Evolutionary conservation across 1,139 yeast species (phyloP).

Genomic region (Spathaspora sp.): DNA sequence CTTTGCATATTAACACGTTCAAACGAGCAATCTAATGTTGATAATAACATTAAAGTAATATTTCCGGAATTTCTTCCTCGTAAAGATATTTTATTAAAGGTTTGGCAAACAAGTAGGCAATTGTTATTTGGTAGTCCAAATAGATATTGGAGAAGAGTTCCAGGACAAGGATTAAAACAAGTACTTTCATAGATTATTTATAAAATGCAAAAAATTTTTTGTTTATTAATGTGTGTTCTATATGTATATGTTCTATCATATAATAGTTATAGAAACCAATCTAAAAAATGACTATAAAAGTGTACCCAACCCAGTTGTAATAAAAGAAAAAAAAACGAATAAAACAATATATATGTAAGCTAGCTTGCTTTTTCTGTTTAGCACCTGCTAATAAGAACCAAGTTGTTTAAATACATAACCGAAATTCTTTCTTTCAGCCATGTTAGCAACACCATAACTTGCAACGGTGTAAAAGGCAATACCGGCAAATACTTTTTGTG

Average conservation of each 20-base stretch:
- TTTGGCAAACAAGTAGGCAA: slow-evolving; percentile 40
- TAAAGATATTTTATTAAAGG: slow-evolving; percentile 40
- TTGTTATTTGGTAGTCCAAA: slow-evolving; percentile 37
- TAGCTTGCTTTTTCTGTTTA: no score
- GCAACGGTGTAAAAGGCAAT: slow-evolving; percentile 13
- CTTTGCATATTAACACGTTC: slow-evolving; percentile 54
- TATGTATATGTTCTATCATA: slow-evolving; percentile 3
- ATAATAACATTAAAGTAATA: slow-evolving; percentile 45
- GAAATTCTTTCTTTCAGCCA: slow-evolving; percentile 12
- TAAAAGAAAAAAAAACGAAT: neutral
- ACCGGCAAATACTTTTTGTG: slow-evolving; percentile 12
- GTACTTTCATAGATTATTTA: slow-evolving; percentile 1
- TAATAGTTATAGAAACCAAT: neutral
- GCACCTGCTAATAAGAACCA: slow-evolving; percentile 8
- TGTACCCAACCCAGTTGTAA: slow-evolving; percentile 5
- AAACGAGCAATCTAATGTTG: slow-evolving; percentile 14
- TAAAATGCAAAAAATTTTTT: neutral
- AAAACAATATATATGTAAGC: no score
- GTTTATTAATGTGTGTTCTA: neutral
- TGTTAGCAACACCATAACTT: slow-evolving; percentile 11
- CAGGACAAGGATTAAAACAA: slow-evolving; percentile 40
- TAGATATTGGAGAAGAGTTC: slow-evolving; percentile 43
- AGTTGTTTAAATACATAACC: slow-evolving; percentile 13
- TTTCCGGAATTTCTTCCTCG: slow-evolving; percentile 50
- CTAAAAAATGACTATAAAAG: neutral